phyloP scores from a whole-genome alignment of 768 basidiomycete genomes.

The Suillus subluteus region DNA sequence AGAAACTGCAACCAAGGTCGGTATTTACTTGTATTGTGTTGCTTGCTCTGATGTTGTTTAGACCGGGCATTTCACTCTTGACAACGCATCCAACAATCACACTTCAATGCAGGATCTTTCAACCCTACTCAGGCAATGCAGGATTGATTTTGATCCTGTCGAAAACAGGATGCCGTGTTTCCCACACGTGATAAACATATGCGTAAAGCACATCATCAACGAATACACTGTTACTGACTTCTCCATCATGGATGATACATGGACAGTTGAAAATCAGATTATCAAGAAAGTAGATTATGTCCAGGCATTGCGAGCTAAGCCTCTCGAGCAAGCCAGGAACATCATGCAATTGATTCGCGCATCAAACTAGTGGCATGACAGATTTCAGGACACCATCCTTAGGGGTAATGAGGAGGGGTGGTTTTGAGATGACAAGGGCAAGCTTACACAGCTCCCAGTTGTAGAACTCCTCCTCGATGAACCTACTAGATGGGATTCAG shows the following conservation, averaged over 20 bases:
- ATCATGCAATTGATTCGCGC: not conserved
- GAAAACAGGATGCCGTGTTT: conserved; percentile 21
- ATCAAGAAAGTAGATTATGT: conserved; percentile 4
- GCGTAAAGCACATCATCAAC: conserved; percentile 2
- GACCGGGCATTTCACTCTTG: conserved; percentile 6
- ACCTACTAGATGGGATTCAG: conserved; percentile 42
- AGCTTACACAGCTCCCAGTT: not conserved
- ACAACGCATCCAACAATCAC: conserved; percentile 10
- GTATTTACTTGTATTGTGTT: not conserved
- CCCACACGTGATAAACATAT: conserved; percentile 23
- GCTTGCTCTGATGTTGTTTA: not conserved
- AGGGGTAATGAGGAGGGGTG: conserved; percentile 10
- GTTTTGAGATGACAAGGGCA: conserved; percentile 2
- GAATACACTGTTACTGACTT: conserved; percentile 9
- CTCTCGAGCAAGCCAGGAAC: not conserved
- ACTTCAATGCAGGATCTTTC: conserved; percentile 12
- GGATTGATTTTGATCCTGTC: conserved; percentile 14
- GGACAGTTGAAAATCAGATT: conserved; percentile 5
- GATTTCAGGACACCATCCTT: conserved; percentile 6
- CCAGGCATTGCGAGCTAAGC: not conserved
- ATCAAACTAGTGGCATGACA: not conserved
- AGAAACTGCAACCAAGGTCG: not conserved
- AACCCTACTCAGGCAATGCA: not conserved
- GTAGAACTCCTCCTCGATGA: conserved; percentile 33
- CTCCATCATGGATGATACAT: not conserved